Base-by-base conservation (phyloP, 805 yeast genomes). In the Myxozyma melibiosi region DNA sequence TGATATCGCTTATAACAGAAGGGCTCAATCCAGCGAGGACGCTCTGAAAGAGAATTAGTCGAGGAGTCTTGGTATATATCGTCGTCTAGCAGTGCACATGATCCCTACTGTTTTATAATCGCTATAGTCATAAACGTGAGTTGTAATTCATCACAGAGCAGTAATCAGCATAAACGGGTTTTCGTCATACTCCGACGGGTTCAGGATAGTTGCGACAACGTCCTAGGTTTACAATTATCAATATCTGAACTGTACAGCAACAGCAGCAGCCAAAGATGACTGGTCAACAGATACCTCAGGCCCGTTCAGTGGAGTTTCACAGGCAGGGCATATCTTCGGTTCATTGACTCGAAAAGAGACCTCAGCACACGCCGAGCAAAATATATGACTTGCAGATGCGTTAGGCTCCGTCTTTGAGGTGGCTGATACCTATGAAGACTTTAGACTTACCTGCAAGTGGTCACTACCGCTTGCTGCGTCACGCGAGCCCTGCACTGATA, bases 11-110 rank as follows among this genome's bases (percentile, higher is more conserved):
- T 11, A 56, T 56, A 6, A 48, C 40, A 6, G 61, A 52, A 1
- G 61, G 61, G 24, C 53, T 52, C 25, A 56, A 24, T 7, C 61
- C 61, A 0, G 61, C 56, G 24, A 56, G 51, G 1, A 56, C 56
- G n/a, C 53, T 56, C 61, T 56, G 6, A n/a, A n/a, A n/a, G n/a
- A n/a, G n/a, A n/a, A n/a, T n/a, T 30, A 16, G 6, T 20, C 13
- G n/a, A 20, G 28, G 35, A 44, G 22, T 8, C 22, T 9, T 25
- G 16, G 7, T 2, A 16, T 14, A 3, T 13, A 30, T 11, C n/a
- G 20, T 11, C 7, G 41, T 11, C 22, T n/a, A 31, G 8, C 13
- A 24, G n/a, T 5, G 25, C 8, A 27, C 13, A 28, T 8, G 37
- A 14, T 42, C 1, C 27, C 11, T 47, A 37, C 59, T 24, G 59